Evolutionary conservation across 371 early-diverging fungal genomes (phyloP).

Genomic region (Mortierella polycephala): DNA sequence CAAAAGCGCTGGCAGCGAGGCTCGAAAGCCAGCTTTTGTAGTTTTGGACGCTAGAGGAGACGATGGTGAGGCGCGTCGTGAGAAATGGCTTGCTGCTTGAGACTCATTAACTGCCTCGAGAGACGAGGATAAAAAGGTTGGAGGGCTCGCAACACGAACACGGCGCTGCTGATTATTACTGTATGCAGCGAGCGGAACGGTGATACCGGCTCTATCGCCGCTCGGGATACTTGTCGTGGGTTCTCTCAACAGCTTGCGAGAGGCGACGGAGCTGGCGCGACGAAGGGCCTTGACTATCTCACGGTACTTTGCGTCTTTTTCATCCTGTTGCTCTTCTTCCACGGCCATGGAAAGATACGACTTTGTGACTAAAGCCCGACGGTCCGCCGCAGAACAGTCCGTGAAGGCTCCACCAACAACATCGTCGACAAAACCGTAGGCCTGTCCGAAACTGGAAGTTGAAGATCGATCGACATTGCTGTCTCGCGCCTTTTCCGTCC

Average conservation of each 20-base stretch:
- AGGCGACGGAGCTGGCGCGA: slow-evolving; percentile 27
- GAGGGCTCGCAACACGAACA: not conserved
- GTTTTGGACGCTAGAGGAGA: not conserved
- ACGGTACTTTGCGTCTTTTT: slow-evolving; percentile 37
- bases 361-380: not conserved
- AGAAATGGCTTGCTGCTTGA: slow-evolving; percentile 1
- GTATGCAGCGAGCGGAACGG: not conserved
- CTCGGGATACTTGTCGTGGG: not conserved
- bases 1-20: slow-evolving; percentile 5
- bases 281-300: slow-evolving; percentile 43
- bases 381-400: not conserved
- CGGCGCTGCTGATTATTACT: slow-evolving; percentile 5
- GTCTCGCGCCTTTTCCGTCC: not conserved
- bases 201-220: not conserved
- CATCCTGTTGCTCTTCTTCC: slow-evolving; percentile 13
- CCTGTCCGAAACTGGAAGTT: slow-evolving; percentile 5
- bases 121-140: not conserved
- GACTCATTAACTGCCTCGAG: slow-evolving; percentile 7
- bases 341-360: slow-evolving; percentile 1
- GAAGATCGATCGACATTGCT: not conserved
- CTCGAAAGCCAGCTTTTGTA: slow-evolving; percentile 1
- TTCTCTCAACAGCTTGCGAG: slow-evolving; percentile 4
- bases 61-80: not conserved
- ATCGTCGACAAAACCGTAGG: not conserved
- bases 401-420: not conserved